Base-by-base conservation (phyloP, 2,329 filamentous ascomycete species). In the Cladosporium sp. region DNA sequence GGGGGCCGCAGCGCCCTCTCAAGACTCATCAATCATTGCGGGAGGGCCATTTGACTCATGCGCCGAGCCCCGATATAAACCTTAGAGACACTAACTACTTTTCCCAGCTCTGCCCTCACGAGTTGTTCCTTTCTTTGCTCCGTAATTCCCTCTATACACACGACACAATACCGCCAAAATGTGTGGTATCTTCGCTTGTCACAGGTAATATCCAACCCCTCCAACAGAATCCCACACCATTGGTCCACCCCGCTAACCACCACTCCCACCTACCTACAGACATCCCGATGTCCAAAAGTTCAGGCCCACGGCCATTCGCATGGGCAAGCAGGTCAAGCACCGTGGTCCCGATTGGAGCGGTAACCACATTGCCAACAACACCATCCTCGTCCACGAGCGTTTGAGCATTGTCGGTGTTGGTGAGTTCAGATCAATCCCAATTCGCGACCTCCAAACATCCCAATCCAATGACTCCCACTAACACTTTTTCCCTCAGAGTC, bases 131-230 rank as follows among this genome's bases (percentile, higher is more conserved):
- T 9, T 27, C 30, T 15, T 18, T 36, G 7, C 45, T n/a, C 20
- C 19, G 30, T 19, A 27, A 27, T 9, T 5, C 22, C 22, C 22
- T 5, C 9, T 30, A 47, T n/a, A 50, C 38, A 27, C 32, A 11
- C 11, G 12, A 40, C 9, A 38, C 33, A 38, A 25, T 29, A 39
- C 47, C 50, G 55, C 67, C 77, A 86, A 70, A 63, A 95, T 95
- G 90, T 95, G 90, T 85, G 90, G 90, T 72, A 95, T 96, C 67
- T 96, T 96, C 72, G 91, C 89, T 64, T 96, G 91, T 75, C 88
- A 96, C 74, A 78, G 81, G 90, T 95, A 69, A 53, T 67, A 27
- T 19, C 19, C 32, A 36, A 32, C 38, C 32, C 32, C 32, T 35
- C 32, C 32, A 35, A 27, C 22, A 41, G 25, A 38, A 38, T 38